A percentile compares a stretch with the other conserved stretches of the same genome.
phyloP scores from a whole-genome alignment of 306 rosid genomes.

The Mimosa bimucronata region DNA sequence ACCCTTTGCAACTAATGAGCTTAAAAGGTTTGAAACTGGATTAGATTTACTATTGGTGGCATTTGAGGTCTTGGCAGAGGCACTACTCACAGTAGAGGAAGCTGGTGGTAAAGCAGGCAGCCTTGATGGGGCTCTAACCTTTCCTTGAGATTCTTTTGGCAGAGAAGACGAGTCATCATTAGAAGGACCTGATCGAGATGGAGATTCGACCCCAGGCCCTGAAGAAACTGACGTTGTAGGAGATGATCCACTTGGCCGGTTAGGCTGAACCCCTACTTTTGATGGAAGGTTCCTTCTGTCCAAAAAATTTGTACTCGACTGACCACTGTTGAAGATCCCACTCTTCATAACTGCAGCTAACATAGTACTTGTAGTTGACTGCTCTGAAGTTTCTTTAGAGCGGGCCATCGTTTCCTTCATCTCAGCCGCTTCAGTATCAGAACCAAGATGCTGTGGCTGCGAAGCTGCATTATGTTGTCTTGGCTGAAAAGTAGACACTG shows the following conservation, averaged over 20 bases:
- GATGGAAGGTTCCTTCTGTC: conserved; percentile 52
- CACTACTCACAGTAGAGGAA: conserved; percentile 51
- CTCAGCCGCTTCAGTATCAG: conserved; percentile 51
- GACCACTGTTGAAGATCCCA: conserved; percentile 62
- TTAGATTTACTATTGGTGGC: conserved; percentile 46
- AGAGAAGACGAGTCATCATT: conserved; percentile 46
- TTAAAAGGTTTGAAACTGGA: conserved; percentile 84
- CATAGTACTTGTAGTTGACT: conserved; percentile 64
- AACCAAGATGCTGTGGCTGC: conserved; percentile 40
- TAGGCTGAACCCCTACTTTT: conserved; percentile 49
- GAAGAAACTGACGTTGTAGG: conserved; percentile 47
- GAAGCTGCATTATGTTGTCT: conserved; percentile 44
- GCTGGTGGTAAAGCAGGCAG: conserved; percentile 50
- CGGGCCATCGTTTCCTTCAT: conserved; percentile 45
- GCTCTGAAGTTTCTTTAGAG: conserved; percentile 51
- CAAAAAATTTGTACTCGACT: conserved; percentile 41
- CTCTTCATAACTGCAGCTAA: conserved; percentile 77
- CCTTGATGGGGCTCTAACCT: conserved; percentile 50
- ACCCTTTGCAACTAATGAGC: conserved; percentile 91
- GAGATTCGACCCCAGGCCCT: conserved; percentile 45
- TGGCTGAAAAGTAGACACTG: conserved; percentile 48
- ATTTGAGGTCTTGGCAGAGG: conserved; percentile 55
- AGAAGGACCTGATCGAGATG: conserved; percentile 51
- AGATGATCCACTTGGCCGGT: conserved; percentile 49
- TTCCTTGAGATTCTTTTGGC: conserved; percentile 47